phyloP scores from a whole-genome alignment of 1,284 basidiomycete genomes.

The Malassezia caprae region DNA sequence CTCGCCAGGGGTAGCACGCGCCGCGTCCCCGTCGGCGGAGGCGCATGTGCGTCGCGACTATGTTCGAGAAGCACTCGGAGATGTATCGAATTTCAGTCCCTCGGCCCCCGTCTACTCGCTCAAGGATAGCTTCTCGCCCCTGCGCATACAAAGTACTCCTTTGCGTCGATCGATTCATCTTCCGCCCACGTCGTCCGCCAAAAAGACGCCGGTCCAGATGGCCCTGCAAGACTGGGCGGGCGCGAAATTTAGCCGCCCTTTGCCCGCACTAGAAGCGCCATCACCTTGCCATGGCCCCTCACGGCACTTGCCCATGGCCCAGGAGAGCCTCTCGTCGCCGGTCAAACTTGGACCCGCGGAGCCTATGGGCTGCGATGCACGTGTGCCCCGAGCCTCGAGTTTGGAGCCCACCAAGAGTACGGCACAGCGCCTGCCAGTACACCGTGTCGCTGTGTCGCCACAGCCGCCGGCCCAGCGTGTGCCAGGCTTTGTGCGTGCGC shows the following conservation, averaged over 20 bases:
- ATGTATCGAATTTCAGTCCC: constrained; percentile 11
- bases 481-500: neutral
- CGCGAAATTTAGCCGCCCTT: neutral
- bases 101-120: neutral
- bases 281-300: neutral
- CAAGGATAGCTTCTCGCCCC: neutral
- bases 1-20: constrained; percentile 14
- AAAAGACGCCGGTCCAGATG: constrained; percentile 11
- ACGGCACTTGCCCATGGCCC: neutral
- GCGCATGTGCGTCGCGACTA: neutral
- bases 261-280: neutral
- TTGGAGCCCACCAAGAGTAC: neutral
- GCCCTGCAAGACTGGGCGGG: constrained; percentile 14
- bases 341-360: neutral
- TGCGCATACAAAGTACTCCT: neutral
- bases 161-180: neutral
- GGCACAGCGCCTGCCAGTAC: neutral
- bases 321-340: neutral
- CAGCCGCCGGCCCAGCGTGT: neutral
- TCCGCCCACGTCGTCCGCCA: neutral
- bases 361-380: neutral
- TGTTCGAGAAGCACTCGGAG: constrained; percentile 8
- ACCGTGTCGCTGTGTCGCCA: neutral
- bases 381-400: neutral
- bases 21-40: neutral